phyloP scores from a whole-genome alignment of 1,284 basidiomycete species.

The Austroboletus niveus region DNA sequence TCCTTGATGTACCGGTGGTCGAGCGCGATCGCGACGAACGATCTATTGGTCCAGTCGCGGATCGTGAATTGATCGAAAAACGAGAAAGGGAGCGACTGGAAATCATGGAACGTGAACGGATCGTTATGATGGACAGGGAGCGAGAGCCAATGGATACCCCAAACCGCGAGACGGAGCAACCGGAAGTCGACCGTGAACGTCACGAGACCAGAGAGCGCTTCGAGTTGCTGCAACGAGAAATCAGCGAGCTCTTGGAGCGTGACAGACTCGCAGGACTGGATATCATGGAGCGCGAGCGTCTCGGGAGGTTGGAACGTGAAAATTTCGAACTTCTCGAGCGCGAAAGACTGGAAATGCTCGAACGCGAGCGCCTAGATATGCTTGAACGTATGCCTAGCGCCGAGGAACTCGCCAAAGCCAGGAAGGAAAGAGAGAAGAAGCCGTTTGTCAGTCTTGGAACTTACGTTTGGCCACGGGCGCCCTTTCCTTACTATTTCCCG shows the following conservation, averaged over 20 bases:
- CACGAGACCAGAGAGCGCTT: constrained; percentile 28
- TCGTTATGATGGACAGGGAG: constrained; percentile 17
- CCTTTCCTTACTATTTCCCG: constrained; percentile 51
- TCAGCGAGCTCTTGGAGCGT: constrained; percentile 29
- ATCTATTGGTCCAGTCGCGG: constrained; percentile 9
- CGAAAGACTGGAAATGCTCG: constrained; percentile 27
- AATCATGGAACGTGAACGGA: constrained; percentile 23
- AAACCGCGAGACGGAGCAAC: constrained; percentile 22
- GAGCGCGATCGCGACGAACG: constrained; percentile 27
- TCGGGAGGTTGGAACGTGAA: constrained; percentile 27
- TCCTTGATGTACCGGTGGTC: constrained; percentile 10
- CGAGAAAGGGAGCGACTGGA: constrained; percentile 24
- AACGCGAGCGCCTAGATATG: constrained; percentile 32
- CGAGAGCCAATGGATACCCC: constrained; percentile 16
- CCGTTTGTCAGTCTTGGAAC: constrained; percentile 58
- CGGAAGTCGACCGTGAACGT: constrained; percentile 29
- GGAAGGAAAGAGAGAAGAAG: constrained; percentile 35
- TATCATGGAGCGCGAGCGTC: constrained; percentile 24
- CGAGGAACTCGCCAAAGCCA: constrained; percentile 31
- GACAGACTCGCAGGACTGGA: constrained; percentile 31
- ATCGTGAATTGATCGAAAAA: constrained; percentile 22
- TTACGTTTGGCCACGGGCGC: constrained; percentile 53
- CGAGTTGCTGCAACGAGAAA: constrained; percentile 29
- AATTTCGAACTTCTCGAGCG: constrained; percentile 28
- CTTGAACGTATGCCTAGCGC: constrained; percentile 33